Conservation (phyloP, 345 rosid species). For the Leavenworthia alabamica region DNA sequence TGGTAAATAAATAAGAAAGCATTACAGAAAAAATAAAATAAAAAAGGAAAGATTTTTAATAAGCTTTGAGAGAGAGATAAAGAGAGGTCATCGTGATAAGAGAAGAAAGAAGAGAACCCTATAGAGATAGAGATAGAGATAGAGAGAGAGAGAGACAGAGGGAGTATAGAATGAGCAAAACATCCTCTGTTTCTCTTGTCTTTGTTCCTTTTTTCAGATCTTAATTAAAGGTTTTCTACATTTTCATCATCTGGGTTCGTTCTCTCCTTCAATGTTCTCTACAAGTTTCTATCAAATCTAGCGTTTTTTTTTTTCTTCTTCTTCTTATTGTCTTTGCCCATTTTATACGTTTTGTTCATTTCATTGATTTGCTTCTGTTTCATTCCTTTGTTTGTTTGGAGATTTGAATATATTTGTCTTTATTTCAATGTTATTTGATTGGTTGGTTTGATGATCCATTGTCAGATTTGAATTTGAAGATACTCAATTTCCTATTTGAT, state of each 20-base stretch:
- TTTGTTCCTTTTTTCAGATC: slow-evolving; percentile 63
- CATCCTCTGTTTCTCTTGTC: slow-evolving; percentile 50
- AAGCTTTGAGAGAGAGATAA: slow-evolving; percentile 36
- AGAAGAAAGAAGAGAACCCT: slow-evolving; percentile 23
- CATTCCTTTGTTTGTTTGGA: background rate
- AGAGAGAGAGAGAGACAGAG: slow-evolving; percentile 29
- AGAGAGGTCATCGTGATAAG: slow-evolving; percentile 32
- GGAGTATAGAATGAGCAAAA: slow-evolving; percentile 43
- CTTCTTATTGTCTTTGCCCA: slow-evolving; percentile 5
- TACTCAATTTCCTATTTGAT: slow-evolving; percentile 42
- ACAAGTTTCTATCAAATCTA: slow-evolving; percentile 11
- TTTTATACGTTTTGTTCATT: slow-evolving; percentile 33
- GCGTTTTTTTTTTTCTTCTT: background rate
- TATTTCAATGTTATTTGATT: background rate
- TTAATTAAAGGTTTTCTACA: slow-evolving; percentile 50
- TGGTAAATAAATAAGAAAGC: slow-evolving; percentile 27
- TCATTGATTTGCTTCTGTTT: background rate
- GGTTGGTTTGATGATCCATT: slow-evolving; percentile 43
- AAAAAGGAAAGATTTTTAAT: slow-evolving; percentile 52
- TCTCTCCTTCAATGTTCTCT: slow-evolving; percentile 39
- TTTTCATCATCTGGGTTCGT: slow-evolving; percentile 58
- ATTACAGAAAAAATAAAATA: slow-evolving; percentile 25
- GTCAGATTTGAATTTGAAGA: slow-evolving; percentile 43
- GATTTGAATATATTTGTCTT: background rate
- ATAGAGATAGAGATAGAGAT: slow-evolving; percentile 29